Base-by-base conservation (phyloP, 2,329 filamentous ascomycete species). In the Exophiala bonariae region DNA sequence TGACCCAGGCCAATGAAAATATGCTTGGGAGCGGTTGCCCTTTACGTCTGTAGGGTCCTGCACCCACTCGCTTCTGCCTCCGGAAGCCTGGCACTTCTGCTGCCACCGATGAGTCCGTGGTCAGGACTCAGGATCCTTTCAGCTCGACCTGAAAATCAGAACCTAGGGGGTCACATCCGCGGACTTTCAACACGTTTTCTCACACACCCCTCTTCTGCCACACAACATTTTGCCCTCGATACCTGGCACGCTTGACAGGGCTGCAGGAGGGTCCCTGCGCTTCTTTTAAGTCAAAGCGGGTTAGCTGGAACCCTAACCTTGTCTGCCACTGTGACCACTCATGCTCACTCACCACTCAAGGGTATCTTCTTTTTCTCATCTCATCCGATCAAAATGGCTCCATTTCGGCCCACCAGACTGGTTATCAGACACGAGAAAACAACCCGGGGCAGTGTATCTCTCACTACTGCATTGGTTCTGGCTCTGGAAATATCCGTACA, bases 231-330 rank as follows among this genome's bases (percentile, higher is more conserved):
- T n/a, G n/a, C n/a, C n/a, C n/a, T n/a, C n/a, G n/a, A n/a, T n/a
- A n/a, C n/a, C n/a, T n/a, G 23, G 41, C 35, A 45, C 31, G 39
- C 30, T 52, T 35, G 35, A 51, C 49, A 52, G 45, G 41, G 44
- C 47, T 51, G 48, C 44, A 51, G 36, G 19, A 26, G 41, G 47
- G 51, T 37, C 44, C 36, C 43, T 46, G 48, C 47, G 11, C 20
- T 37, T 41, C 18, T 23, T n/a, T 19, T 31, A 47, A 28, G 31
- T 46, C 30, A 39, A 26, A 31, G 19, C 41, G 14, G 14, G 30
- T 11, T 26, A 26, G 23, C 23, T 26, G 23, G n/a, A 26, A 32
- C 23, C 40, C 41, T 33, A 16, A 34, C 18, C 28, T 19, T 34
- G 16, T 18, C 17, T 17, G 17, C 7, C 13, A 14, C 19, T n/a